phyloP scores from a whole-genome alignment of 2,329 filamentous ascomycete genomes.

The Pseudogymnoascus sp. region DNA sequence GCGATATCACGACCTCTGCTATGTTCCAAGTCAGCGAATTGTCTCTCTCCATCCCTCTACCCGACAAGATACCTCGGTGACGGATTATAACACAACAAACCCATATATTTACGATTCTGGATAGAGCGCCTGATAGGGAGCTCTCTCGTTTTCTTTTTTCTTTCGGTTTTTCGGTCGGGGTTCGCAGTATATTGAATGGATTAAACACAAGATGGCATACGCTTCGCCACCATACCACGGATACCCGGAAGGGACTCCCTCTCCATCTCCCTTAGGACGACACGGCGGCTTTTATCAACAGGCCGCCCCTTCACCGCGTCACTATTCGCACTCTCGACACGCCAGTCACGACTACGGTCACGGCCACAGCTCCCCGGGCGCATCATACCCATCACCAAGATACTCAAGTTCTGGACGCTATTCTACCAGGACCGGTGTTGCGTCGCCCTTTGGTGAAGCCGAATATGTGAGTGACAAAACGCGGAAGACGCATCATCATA shows the following conservation, averaged over 20 bases:
- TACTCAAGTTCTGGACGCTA: slow-evolving; percentile 32
- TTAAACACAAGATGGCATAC: slow-evolving; percentile 10
- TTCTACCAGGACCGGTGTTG: slow-evolving; percentile 22
- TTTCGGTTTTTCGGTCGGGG: slow-evolving; percentile 8
- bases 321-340: slow-evolving; percentile 25
- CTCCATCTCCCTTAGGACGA: slow-evolving; percentile 27
- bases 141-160: slow-evolving; percentile 3
- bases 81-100: slow-evolving; percentile 9
- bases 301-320: slow-evolving; percentile 23
- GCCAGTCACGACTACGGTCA: slow-evolving; percentile 27
- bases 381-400: slow-evolving; percentile 28
- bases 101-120: slow-evolving; percentile 8
- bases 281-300: slow-evolving; percentile 26
- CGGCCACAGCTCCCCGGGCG: slow-evolving; percentile 20
- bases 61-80: slow-evolving; percentile 12
- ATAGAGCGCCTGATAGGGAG: slow-evolving; percentile 2
- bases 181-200: slow-evolving; percentile 7
- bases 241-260: slow-evolving; percentile 28
- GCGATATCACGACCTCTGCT: slow-evolving; percentile 8
- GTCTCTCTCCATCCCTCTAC: slow-evolving; percentile 9
- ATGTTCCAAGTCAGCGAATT: slow-evolving; percentile 10
- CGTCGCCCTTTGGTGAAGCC: slow-evolving; percentile 21
- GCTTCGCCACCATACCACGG: slow-evolving; percentile 22
- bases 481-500: slow-evolving; percentile 21
- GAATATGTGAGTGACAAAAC: slow-evolving; percentile 33